Evolutionary conservation across 1,139 yeast genomes (phyloP).

Genomic region (Pichia sp.): DNA sequence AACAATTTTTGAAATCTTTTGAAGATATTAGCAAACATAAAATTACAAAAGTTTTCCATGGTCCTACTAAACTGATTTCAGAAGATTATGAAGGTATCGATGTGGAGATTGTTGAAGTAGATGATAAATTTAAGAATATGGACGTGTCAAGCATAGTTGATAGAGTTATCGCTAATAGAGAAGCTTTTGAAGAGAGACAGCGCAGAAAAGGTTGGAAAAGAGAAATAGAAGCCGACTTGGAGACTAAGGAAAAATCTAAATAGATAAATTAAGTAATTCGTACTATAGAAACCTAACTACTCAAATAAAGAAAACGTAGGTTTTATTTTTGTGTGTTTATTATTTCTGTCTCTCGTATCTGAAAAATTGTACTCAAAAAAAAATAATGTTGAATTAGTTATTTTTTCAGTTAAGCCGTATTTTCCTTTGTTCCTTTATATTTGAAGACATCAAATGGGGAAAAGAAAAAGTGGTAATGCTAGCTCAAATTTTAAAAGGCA

Average conservation of each 20-base stretch:
- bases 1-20: slow-evolving; percentile 32
- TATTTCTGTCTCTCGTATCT: too few species aligned
- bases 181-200: slow-evolving; percentile 72
- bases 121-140: slow-evolving; percentile 31
- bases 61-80: slow-evolving; percentile 42
- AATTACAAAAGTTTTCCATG: slow-evolving; percentile 49
- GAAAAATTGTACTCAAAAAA: too few species aligned
- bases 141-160: slow-evolving; percentile 60
- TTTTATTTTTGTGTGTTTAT: too few species aligned
- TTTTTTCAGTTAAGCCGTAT: background rate
- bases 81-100: slow-evolving; percentile 40
- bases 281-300: too few species aligned
- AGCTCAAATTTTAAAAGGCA: slow-evolving; percentile 33
- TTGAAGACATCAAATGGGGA: slow-evolving; percentile 29
- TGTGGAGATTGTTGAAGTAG: slow-evolving; percentile 7
- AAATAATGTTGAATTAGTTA: too few species aligned
- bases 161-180: slow-evolving; percentile 58
- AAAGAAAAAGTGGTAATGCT: slow-evolving; percentile 27
- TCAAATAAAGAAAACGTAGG: too few species aligned
- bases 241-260: slow-evolving; percentile 6
- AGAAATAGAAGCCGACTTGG: slow-evolving; percentile 32
- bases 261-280: too few species aligned
- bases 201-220: slow-evolving; percentile 70
- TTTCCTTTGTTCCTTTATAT: background rate
- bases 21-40: slow-evolving; percentile 25